Evolutionary conservation across 2,329 filamentous ascomycete species (phyloP).

Genomic region (Fusarium chlamydosporum): DNA sequence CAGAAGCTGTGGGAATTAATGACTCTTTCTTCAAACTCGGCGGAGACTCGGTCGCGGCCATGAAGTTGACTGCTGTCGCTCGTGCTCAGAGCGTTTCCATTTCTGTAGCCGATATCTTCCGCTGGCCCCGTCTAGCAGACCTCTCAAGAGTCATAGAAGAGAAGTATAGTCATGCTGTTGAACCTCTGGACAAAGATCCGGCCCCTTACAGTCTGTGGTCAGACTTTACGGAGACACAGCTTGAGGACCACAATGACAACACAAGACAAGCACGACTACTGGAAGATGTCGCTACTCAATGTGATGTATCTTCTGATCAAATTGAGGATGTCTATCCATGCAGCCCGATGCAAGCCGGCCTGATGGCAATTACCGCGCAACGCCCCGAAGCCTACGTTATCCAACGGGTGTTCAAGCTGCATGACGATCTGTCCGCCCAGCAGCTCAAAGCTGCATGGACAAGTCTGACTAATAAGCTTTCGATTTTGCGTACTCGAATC

Average conservation of each 20-base stretch:
- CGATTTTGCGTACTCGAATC: slow-evolving; percentile 5
- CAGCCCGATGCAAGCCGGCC: slow-evolving; percentile 3
- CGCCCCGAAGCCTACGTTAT: slow-evolving; percentile 4
- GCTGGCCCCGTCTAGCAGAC: slow-evolving; percentile 1
- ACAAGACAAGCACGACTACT: neutral
- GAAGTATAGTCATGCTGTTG: neutral
- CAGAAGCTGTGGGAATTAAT: neutral
- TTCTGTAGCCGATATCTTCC: slow-evolving; percentile 12
- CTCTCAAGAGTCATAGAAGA: neutral
- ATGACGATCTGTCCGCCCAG: neutral
- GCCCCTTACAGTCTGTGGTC: slow-evolving; percentile 5
- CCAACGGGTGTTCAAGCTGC: slow-evolving; percentile 1
- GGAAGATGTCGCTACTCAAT: neutral
- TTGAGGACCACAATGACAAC: neutral
- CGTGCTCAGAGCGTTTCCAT: neutral
- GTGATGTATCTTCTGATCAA: neutral
- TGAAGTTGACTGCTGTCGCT: slow-evolving; percentile 1
- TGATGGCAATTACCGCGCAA: slow-evolving; percentile 11
- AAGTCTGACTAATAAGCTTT: neutral
- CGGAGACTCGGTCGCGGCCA: slow-evolving; percentile 6
- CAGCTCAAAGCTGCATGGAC: neutral
- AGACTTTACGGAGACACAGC: neutral
- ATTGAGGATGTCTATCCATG: slow-evolving; percentile 11
- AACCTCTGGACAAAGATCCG: neutral
- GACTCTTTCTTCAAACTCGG: slow-evolving; percentile 3